Base-by-base conservation (phyloP, 306 rosid genomes). In the Acacia confusa region DNA sequence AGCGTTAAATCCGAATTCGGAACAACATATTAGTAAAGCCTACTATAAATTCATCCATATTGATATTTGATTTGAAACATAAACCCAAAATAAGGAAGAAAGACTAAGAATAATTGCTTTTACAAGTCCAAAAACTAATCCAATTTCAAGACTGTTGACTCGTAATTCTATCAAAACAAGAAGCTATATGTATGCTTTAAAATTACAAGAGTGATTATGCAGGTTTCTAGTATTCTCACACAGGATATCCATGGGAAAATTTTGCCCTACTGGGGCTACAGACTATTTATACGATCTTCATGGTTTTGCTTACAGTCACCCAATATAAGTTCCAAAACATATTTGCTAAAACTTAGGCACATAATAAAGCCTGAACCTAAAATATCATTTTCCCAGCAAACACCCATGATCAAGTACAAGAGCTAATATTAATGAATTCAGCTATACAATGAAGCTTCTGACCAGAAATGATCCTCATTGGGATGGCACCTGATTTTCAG, bases 401-500 rank as follows among this genome's bases (percentile, higher is more conserved):
- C 70, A 7, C 67, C 58, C 45, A 44, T n/a, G 55, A 55, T 30
- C 52, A 76, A 34, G 64, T 76, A 66, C 53, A 75, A 70, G 53
- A 61, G 68, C 61, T 43, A 83, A 86, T 30, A 50, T 40, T 80
- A 22, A 58, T 58, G 57, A 63, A 82, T 87, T 61, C 71, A 41
- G 71, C 86, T 82, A 72, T 76, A 81, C 83, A 75, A 86, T 27
- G 73, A 81, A 34, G 78, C 78, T 30, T 75, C 67, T 28, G 50
- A 22, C 60, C 50, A 48, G 9, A 45, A 32, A 30, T 9, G 30
- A 63, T 24, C 82, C 74, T 73, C 81, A 79, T 45, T 70, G 75
- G 73, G 47, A 41, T 64, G 68, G 74, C 75, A 79, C 47, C 48
- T 77, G 79, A 84, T 82, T 79, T 89, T 89, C 88, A 27, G 84